Conservation (phyloP, 2,329 filamentous ascomycete species). For the Ophiobolus disseminans region DNA sequence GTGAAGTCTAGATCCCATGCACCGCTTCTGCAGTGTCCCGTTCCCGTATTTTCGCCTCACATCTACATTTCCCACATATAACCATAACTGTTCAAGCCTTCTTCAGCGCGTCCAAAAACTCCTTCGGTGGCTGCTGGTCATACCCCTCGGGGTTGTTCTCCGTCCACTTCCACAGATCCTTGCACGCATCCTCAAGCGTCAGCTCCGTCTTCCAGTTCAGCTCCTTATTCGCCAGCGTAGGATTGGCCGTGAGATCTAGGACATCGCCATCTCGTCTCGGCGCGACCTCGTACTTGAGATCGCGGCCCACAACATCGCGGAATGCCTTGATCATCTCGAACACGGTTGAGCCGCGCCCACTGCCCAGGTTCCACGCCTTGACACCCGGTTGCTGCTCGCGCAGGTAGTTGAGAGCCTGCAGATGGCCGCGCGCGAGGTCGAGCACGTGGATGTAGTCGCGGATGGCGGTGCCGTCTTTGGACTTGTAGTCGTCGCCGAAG, state of each 20-base stretch:
- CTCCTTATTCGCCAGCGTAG: slow-evolving; percentile 84
- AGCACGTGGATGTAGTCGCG: slow-evolving; percentile 98
- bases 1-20: slow-evolving; percentile 3
- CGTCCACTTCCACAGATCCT: slow-evolving; percentile 96
- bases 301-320: slow-evolving; percentile 81
- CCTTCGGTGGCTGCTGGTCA: slow-evolving; percentile 84
- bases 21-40: not conserved
- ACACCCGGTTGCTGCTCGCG: slow-evolving; percentile 85
- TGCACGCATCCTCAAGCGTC: slow-evolving; percentile 90
- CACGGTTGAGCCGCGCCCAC: slow-evolving; percentile 91
- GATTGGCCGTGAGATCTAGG: slow-evolving; percentile 91
- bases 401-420: slow-evolving; percentile 89
- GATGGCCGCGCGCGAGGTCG: slow-evolving; percentile 84
- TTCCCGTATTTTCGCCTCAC: not conserved
- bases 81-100: slow-evolving; percentile 14
- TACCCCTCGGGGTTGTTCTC: slow-evolving; percentile 96
- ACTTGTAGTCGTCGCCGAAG: slow-evolving; percentile 92
- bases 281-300: slow-evolving; percentile 86
- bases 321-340: slow-evolving; percentile 98
- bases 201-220: slow-evolving; percentile 90
- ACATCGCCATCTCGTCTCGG: slow-evolving; percentile 87
- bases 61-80: not conserved
- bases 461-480: slow-evolving; percentile 90
- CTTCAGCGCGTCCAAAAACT: slow-evolving; percentile 69
- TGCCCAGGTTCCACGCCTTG: slow-evolving; percentile 95